Conservation (phyloP, 495 filamentous ascomycete species). For the Annulohypoxylon stygium region DNA sequence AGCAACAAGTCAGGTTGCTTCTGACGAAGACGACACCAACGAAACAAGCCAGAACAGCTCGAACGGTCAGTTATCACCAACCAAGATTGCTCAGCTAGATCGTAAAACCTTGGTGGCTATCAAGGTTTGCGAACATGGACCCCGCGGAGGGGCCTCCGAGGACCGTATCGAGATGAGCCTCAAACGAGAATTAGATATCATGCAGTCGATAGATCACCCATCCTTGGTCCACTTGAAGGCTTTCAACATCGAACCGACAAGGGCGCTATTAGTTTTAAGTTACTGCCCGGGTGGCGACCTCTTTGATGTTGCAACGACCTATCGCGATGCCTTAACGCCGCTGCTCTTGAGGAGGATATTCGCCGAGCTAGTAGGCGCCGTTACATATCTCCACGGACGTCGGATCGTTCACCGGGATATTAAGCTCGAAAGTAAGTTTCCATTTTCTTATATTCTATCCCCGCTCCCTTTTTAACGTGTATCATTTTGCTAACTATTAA, state of each 20-base stretch:
- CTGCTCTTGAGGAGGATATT: constrained; percentile 86
- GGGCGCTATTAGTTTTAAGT: constrained; percentile 85
- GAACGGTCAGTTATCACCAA: constrained; percentile 50
- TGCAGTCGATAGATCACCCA: constrained; percentile 87
- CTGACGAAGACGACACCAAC: constrained; percentile 55
- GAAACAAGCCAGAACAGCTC: constrained; percentile 32
- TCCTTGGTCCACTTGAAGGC: constrained; percentile 90
- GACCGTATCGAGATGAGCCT: constrained; percentile 91
- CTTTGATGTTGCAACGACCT: constrained; percentile 87
- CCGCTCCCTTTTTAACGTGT: constrained; percentile 1
- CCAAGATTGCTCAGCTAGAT: constrained; percentile 55
- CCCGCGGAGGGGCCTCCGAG: constrained; percentile 88
- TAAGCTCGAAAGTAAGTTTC: constrained; percentile 90
- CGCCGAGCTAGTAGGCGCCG: constrained; percentile 85
- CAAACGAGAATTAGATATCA: constrained; percentile 93
- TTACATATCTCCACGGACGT: constrained; percentile 84
- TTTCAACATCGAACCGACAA: constrained; percentile 82
- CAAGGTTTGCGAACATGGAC: constrained; percentile 94
- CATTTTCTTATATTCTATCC: constrained; percentile 11
- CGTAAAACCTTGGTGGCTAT: constrained; percentile 86
- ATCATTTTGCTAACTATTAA: constrained; percentile 35
- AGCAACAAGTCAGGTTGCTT: constrained; percentile 72
- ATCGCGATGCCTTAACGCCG: constrained; percentile 73
- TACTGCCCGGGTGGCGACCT: constrained; percentile 96
- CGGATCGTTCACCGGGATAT: constrained; percentile 97